Evolutionary conservation across 192 early-diverging fungal species (phyloP), one percentile per base, ranked within the genome.

Genomic region (Coemansia sp.): DNA sequence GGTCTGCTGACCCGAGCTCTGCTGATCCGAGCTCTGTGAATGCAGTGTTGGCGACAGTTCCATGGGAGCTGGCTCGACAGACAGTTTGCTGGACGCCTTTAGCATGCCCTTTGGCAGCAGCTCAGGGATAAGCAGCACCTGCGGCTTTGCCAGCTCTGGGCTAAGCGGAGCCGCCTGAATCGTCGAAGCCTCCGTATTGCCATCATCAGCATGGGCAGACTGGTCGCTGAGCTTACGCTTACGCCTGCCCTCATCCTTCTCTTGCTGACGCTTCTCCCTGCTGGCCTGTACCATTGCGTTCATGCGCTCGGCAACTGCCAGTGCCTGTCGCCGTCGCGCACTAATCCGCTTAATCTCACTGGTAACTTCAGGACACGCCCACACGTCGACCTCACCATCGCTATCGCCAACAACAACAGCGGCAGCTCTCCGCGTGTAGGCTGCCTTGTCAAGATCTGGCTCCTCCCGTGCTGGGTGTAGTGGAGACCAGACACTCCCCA

Each of bases 61-160:
- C 11, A 8, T 32, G 31, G 31, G 31, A 5, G 31, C 31, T 2
- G 31, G 11, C 6, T 32, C 31, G 11, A 2, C 7, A 8, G 31
- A 13, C 31, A 13, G n/a, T n/a, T n/a, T n/a, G n/a, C n/a, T n/a
- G 2, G 25, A 13, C 13, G 35, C 16, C 13, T 17, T 36, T 22
- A 54, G 31, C 54, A 71, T 62, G 22, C 51, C 60, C 42, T 64
- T 63, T 17, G 67, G 60, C 26, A 71, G 30, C 20, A 71, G 56
- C 56, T 54, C 50, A 0, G 67, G 67, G 9, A 71, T 64, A 25
- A 71, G 41, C 25, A 71, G 60, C 55, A 50, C 49, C 45, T 71
- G 67, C 28, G 66, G 66, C 18, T 21, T 40, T n/a, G 14, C 22
- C 19, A 56, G 27, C 28, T 56, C 65, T 0, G 56, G 53, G 11